phyloP scores from a whole-genome alignment of 108 stramenopile genomes.

The Nitzschia sp. region DNA sequence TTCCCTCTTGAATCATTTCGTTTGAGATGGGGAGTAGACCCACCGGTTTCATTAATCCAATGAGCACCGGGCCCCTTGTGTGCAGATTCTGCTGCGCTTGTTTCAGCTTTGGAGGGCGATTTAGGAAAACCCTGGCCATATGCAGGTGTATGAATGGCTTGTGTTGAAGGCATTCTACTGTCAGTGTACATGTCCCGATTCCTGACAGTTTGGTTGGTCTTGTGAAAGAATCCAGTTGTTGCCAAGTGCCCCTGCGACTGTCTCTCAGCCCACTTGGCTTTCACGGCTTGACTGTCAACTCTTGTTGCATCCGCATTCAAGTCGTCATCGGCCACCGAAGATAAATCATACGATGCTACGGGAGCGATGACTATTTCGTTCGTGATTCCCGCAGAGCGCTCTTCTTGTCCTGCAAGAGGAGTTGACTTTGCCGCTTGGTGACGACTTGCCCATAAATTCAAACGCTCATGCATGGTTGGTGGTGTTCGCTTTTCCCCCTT shows the following conservation, averaged over 20 bases:
- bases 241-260: background rate
- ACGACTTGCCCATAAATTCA: conserved; percentile 18
- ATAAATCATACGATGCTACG: background rate
- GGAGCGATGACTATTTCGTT: background rate
- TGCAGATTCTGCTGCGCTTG: background rate
- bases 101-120: too few relatives aligned
- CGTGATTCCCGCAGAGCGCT: background rate
- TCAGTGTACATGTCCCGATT: too few relatives aligned
- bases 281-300: too few relatives aligned
- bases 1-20: conserved; percentile 14
- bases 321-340: background rate
- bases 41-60: background rate
- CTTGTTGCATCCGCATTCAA: background rate
- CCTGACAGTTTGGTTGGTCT: background rate
- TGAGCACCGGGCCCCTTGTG: conserved; percentile 2
- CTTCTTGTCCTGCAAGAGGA: conserved; percentile 7
- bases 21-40: background rate
- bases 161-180: too few relatives aligned
- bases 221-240: conserved; percentile 6
- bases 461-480: conserved; percentile 19
- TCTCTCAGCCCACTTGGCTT: too few relatives aligned
- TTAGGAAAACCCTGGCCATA: too few relatives aligned
- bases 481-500: conserved; percentile 1
- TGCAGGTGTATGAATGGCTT: too few relatives aligned
- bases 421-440: conserved; percentile 1